These are phyloP conservation scores for Arachis monticola DNA, from an alignment of 331 rosid species.

Conservation along the genomic window DNA sequence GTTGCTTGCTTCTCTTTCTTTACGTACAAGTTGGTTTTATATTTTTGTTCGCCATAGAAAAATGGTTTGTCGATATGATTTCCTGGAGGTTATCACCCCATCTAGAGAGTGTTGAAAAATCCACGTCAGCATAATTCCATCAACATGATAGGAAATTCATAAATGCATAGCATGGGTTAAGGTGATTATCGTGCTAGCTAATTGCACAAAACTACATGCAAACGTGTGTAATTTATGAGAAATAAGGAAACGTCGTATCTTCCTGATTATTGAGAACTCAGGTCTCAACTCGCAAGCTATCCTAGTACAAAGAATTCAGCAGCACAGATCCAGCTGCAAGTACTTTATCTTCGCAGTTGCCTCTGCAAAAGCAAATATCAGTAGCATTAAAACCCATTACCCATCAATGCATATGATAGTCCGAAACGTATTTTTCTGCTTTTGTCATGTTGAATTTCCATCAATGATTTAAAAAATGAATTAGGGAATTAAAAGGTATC, in stretches of 20 bases:
- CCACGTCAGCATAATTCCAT: too few relatives aligned
- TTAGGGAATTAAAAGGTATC: conserved; percentile 18
- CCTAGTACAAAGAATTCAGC: conserved; percentile 31
- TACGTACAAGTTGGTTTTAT: too few relatives aligned
- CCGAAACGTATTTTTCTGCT: neutral
- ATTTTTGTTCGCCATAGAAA: too few relatives aligned
- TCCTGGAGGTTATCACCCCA: too few relatives aligned
- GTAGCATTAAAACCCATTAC: conserved; percentile 11
- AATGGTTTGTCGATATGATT: too few relatives aligned
- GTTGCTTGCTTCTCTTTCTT: too few relatives aligned
- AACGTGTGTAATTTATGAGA: neutral
- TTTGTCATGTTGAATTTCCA: neutral
- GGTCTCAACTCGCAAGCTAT: conserved; percentile 14
- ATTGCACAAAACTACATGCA: neutral
- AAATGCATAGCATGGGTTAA: too few relatives aligned
- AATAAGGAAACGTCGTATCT: conserved; percentile 6
- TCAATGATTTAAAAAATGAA: neutral
- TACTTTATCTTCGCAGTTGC: conserved; percentile 57
- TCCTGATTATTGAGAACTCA: conserved; percentile 27
- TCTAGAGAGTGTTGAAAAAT: too few relatives aligned
- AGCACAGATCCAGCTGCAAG: neutral
- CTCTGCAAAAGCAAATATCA: conserved; percentile 60
- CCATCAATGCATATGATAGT: conserved; percentile 11
- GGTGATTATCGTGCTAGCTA: too few relatives aligned
- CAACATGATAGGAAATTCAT: too few relatives aligned